Evolutionary conservation across 495 filamentous ascomycete species (phyloP), one percentile per base, ranked within the genome.

Genomic region (Trichodelitschia bisporula): DNA sequence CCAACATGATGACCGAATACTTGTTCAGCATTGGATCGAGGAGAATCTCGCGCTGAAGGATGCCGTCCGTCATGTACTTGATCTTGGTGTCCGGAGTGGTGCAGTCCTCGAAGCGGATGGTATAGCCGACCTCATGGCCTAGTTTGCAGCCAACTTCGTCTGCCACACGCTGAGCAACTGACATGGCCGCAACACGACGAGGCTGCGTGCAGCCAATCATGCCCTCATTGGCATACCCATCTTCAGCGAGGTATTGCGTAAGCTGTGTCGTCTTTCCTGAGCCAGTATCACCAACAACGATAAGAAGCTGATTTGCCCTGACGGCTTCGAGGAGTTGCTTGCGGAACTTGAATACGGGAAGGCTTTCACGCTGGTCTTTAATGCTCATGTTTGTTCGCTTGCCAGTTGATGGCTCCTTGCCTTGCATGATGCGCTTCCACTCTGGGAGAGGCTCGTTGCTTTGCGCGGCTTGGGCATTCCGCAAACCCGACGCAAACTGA

Each of bases 61-160:
- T 99, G 50, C 86, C 86, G 38, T 99, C 86, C 9, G 86, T 99
- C 83, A 95, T 93, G 53, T 95, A 99, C 54, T 95, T 95, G 56
- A 99, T 93, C 47, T 70, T 72, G 9, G 86, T 97, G 10, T 77
- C 69, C 1, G 80, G 71, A 38, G 70, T 76, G 0, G 86, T 92
- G 43, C 69, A 75, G 43, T 99, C 89, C 44, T 99, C 86, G 46
- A 99, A 99, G 46, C 86, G 74, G 46, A 99, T 92, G 0, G 80
- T 92, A 42, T 95, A 99, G 26, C 86, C 86, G 36, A 99, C 83
- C 48, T 93, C 84, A 19, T 80, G 64, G 18, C 89, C 89, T 0
- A 99, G 59, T 32, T 68, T 58, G 44, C 82, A 92, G 19, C 84
- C 84, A 26, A 99, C 82, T 52, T 99, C 86, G 45, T 99, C 86